Evolutionary conservation across 73 alveolate genomes (phyloP).

Genomic region (Symbiodinium natans): DNA sequence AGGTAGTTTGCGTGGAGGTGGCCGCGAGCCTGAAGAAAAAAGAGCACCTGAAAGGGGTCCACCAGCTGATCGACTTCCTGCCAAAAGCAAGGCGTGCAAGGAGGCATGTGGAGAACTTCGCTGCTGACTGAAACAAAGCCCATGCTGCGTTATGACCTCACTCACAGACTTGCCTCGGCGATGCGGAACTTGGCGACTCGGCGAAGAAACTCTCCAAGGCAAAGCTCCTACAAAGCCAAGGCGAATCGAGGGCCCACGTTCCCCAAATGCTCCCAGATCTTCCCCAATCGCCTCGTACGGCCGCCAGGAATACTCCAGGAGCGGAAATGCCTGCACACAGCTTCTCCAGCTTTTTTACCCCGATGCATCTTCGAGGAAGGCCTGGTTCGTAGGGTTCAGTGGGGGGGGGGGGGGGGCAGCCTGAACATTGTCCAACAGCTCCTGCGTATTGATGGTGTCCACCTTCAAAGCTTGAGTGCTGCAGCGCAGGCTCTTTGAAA

Average conservation of each 20-base stretch:
- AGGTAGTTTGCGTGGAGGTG: conserved; percentile 7
- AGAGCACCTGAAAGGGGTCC: conserved; percentile 26
- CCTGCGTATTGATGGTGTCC: conserved; percentile 73
- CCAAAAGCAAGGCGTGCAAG: not conserved
- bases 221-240: conserved; percentile 26
- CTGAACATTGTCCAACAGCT: conserved; percentile 66
- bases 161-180: conserved; percentile 21
- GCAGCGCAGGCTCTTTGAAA: not conserved
- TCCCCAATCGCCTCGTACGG: conserved; percentile 16
- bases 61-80: conserved; percentile 90
- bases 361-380: too few species aligned
- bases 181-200: conserved; percentile 56
- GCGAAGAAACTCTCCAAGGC: conserved; percentile 39
- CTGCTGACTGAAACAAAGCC: not conserved
- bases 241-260: not conserved
- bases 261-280: not conserved
- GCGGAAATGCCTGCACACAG: conserved; percentile 39
- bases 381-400: not conserved
- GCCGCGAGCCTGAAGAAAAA: conserved; percentile 31
- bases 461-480: not conserved
- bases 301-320: conserved; percentile 69
- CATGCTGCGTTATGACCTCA: not conserved
- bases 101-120: not conserved
- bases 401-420: conserved; percentile 9
- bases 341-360: too few species aligned